phyloP scores from a whole-genome alignment of 1,284 basidiomycete species.

The Sutorius eximius region DNA sequence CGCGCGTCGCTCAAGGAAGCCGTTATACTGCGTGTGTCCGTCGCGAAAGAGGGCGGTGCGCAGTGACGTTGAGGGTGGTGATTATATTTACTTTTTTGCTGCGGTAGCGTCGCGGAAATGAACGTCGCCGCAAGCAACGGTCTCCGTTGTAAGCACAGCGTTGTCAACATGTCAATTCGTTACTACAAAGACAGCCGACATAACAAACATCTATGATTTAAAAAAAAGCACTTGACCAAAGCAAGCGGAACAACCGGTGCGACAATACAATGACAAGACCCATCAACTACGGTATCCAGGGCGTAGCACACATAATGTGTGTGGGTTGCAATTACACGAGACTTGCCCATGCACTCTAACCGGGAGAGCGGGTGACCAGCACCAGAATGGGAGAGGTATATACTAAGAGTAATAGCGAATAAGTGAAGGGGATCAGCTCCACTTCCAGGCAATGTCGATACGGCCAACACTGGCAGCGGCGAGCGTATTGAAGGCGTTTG shows the following conservation, averaged over 20 bases:
- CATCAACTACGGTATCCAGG: constrained; percentile 33
- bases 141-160: constrained; percentile 8
- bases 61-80: not conserved
- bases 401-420: constrained; percentile 28
- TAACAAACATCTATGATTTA: constrained; percentile 14
- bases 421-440: constrained; percentile 25
- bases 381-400: not conserved
- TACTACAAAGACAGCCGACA: constrained; percentile 11
- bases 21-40: not conserved
- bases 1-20: not conserved
- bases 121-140: constrained; percentile 6
- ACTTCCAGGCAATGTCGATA: constrained; percentile 53
- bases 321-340: constrained; percentile 14
- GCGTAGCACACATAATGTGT: constrained; percentile 23
- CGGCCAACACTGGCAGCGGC: constrained; percentile 47
- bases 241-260: constrained; percentile 24
- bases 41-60: constrained; percentile 2
- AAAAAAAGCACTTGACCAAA: constrained; percentile 25
- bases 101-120: constrained; percentile 23
- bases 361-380: constrained; percentile 21
- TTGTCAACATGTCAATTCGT: constrained; percentile 11
- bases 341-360: constrained; percentile 16
- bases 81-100: constrained; percentile 20
- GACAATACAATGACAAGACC: constrained; percentile 17
- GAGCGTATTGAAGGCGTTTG: constrained; percentile 49